phyloP scores from a whole-genome alignment of 306 rosid genomes.

The Hippophae tibetana region DNA sequence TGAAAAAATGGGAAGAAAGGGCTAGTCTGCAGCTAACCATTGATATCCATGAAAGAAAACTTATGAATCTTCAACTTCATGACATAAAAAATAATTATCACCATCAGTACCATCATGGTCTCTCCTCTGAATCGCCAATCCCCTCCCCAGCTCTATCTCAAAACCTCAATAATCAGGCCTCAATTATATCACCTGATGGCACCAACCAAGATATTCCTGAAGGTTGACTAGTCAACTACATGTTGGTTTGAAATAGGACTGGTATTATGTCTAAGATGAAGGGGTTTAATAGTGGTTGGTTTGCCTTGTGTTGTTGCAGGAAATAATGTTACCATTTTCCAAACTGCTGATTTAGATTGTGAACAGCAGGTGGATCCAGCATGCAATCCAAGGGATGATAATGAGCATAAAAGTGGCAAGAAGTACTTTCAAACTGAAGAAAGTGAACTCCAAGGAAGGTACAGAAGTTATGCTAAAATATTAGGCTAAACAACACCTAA shows the following conservation, averaged over 20 bases:
- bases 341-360: slow-evolving; percentile 16
- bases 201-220: slow-evolving; percentile 28
- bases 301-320: slow-evolving; percentile 32
- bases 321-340: slow-evolving; percentile 12
- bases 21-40: slow-evolving; percentile 69
- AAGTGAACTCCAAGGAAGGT: slow-evolving; percentile 37
- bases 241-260: neutral
- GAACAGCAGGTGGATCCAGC: slow-evolving; percentile 29
- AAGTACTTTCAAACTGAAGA: slow-evolving; percentile 25
- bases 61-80: slow-evolving; percentile 65
- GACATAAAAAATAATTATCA: slow-evolving; percentile 33
- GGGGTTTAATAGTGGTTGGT: slow-evolving; percentile 4
- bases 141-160: slow-evolving; percentile 32
- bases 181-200: too few species aligned
- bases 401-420: slow-evolving; percentile 14
- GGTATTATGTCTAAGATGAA: neutral
- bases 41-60: slow-evolving; percentile 68
- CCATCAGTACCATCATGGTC: slow-evolving; percentile 39
- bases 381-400: slow-evolving; percentile 16
- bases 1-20: slow-evolving; percentile 66
- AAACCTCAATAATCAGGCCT: slow-evolving; percentile 13
- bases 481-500: too few species aligned
- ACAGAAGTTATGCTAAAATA: neutral
- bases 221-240: slow-evolving; percentile 33
- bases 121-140: slow-evolving; percentile 42